A percentile compares a stretch with the other conserved stretches of the same genome.
phyloP scores from a whole-genome alignment of 129 eudicot species.

The Lonicera japonica region DNA sequence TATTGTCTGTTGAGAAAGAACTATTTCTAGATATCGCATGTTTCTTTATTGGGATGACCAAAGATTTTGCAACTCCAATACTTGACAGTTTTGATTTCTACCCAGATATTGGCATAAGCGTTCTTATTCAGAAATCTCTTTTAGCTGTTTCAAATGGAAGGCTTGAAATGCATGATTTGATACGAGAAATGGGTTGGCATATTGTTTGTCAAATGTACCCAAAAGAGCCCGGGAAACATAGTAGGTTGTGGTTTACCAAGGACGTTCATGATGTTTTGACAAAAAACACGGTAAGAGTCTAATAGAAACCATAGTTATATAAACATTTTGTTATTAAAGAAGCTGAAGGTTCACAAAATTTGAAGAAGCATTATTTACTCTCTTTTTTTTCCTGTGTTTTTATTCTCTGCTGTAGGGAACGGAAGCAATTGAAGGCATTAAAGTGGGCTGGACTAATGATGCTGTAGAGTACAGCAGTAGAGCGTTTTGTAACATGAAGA shows the following conservation, averaged over 20 bases:
- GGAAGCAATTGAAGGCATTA: background rate
- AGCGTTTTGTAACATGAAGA: background rate
- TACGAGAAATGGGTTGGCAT: conserved; percentile 12
- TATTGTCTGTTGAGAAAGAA: background rate
- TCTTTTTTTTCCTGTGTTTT: background rate
- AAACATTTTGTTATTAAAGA: background rate
- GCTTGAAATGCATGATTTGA: conserved; percentile 12
- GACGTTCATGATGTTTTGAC: background rate
- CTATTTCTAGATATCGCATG: conserved; percentile 1
- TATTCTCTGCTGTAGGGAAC: background rate
- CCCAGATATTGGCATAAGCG: background rate
- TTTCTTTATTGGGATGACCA: background rate
- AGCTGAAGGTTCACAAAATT: background rate
- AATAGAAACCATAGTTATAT: background rate
- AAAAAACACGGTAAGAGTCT: background rate
- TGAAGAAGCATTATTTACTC: background rate
- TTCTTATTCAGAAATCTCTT: background rate
- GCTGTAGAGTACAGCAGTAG: background rate
- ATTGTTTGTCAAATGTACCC: conserved; percentile 1
- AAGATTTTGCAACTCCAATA: background rate
- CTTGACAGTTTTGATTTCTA: background rate
- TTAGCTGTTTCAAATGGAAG: background rate
- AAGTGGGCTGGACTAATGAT: background rate
- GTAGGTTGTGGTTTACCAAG: conserved; percentile 8
- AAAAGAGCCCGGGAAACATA: background rate